Evolutionary conservation across 2,329 filamentous ascomycete genomes (phyloP).

Genomic region (Cephalotrichum gorgonifer): DNA sequence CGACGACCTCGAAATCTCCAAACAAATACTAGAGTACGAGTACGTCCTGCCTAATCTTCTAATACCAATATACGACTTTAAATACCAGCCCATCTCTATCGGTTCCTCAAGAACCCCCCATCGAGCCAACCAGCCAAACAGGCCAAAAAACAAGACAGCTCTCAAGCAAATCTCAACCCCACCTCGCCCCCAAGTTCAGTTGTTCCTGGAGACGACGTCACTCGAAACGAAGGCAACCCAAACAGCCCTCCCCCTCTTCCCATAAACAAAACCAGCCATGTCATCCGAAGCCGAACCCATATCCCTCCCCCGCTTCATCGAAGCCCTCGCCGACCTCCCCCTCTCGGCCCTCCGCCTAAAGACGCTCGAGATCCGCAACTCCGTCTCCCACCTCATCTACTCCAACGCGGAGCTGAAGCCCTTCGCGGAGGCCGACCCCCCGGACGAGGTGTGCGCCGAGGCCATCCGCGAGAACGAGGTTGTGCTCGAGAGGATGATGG

Average conservation of each 20-base stretch:
- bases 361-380: constrained; percentile 65
- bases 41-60: not conserved
- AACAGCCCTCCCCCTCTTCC: not conserved
- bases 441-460: constrained; percentile 63
- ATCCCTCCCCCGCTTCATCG: constrained; percentile 50
- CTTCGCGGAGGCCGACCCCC: constrained; percentile 39
- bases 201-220: not conserved
- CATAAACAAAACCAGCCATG: not conserved
- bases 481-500: constrained; percentile 58
- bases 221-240: not conserved
- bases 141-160: not conserved
- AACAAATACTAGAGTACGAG: not conserved
- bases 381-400: constrained; percentile 61
- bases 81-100: no score
- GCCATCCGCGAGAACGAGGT: constrained; percentile 62
- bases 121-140: no score
- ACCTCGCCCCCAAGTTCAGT: no score
- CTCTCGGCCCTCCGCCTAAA: constrained; percentile 60
- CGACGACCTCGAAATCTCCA: not conserved
- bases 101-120: not conserved
- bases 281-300: constrained; percentile 49
- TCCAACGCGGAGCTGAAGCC: constrained; percentile 64
- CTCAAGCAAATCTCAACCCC: not conserved
- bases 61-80: no score
- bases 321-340: constrained; percentile 57